Evolutionary conservation across 192 early-diverging fungal species (phyloP).

Genomic region (Coemansia sp.): DNA sequence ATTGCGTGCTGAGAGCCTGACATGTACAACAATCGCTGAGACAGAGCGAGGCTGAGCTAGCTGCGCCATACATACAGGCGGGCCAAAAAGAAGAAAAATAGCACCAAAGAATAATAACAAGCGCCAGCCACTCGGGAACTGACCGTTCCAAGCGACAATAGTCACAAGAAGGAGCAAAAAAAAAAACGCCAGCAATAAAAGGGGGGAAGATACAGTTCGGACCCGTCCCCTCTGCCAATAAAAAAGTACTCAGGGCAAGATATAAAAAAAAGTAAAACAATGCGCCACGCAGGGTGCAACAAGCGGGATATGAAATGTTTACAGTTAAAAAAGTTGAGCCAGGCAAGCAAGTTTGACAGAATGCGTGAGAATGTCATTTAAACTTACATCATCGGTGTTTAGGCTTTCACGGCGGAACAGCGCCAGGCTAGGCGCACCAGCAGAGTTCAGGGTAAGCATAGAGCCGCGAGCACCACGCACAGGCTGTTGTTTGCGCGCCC

Average conservation of each 20-base stretch:
- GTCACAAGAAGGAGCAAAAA: not conserved
- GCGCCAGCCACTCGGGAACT: not conserved
- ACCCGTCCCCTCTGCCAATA: not conserved
- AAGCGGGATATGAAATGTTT: conserved; percentile 9
- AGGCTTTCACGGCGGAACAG: conserved; percentile 32
- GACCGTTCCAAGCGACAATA: not conserved
- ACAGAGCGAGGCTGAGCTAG: not conserved
- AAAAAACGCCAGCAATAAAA: not conserved
- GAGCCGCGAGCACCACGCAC: conserved; percentile 4
- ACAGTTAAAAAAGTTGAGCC: conserved; percentile 8
- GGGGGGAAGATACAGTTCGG: not conserved
- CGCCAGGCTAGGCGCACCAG: conserved; percentile 5
- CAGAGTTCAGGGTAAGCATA: conserved; percentile 20
- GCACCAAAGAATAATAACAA: not conserved
- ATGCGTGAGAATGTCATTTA: not conserved
- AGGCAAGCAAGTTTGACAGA: not conserved
- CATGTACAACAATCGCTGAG: not conserved
- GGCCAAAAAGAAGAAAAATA: too few species aligned
- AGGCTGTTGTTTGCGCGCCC: conserved; percentile 22
- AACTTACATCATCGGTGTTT: conserved; percentile 45
- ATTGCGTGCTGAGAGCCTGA: not conserved
- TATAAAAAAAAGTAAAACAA: not conserved
- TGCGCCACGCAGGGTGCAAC: conserved; percentile 12
- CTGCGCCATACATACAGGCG: not conserved
- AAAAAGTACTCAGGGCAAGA: not conserved